These are phyloP conservation scores for Prunus dulcis DNA, from an alignment of 306 rosid genomes.

Conservation along the genomic window DNA sequence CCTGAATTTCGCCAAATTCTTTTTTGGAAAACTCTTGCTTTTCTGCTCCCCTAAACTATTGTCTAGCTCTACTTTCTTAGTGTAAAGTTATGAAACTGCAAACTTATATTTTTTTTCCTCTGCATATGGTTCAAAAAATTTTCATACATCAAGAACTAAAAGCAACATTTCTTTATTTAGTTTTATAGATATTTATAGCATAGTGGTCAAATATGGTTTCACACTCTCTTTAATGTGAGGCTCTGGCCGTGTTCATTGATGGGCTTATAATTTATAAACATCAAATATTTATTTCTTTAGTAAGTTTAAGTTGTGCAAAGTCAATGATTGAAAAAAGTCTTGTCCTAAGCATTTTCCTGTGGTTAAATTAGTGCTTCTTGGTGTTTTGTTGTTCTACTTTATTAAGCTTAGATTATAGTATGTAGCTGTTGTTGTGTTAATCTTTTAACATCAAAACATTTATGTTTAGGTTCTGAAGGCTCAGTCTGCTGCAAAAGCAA, in stretches of 20 bases:
- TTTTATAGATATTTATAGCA: not conserved
- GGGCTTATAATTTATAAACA: not conserved
- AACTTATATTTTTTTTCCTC: not conserved
- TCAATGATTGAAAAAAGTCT: not conserved
- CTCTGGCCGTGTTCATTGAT: not conserved
- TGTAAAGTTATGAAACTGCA: not conserved
- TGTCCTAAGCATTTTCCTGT: not conserved
- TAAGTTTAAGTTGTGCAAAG: not conserved
- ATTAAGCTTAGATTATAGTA: not conserved
- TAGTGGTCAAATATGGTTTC: not conserved
- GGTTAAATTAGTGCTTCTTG: not conserved
- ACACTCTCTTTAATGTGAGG: not conserved
- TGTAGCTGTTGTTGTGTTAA: not conserved
- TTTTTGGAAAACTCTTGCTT: constrained; percentile 12
- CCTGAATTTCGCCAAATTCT: not conserved
- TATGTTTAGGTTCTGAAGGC: constrained; percentile 80
- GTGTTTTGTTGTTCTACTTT: not conserved
- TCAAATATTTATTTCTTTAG: not conserved
- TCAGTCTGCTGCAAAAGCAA: constrained; percentile 85
- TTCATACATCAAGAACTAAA: not conserved
- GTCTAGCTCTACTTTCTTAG: not conserved
- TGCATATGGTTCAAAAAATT: not conserved
- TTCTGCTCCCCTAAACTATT: constrained; percentile 6
- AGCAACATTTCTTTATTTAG: not conserved
- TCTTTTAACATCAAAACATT: constrained; percentile 1